Base-by-base conservation (phyloP, 345 rosid species). In the Gossypium stocksii region DNA sequence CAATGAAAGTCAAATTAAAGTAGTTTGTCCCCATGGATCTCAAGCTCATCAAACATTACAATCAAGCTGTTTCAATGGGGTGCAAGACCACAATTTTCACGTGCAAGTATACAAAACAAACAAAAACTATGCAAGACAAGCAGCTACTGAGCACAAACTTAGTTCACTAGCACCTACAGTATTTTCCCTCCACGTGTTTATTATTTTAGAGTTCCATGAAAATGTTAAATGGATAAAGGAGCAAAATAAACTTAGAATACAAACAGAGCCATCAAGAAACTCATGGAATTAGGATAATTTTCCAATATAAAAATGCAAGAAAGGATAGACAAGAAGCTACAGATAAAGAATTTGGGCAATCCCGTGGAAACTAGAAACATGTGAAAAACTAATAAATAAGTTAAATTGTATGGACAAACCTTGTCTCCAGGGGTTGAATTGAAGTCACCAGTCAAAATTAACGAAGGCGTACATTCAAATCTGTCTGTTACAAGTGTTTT, bases 371-470 rank as follows among this genome's bases (percentile, higher is more conserved):
- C 59, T 19, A 54, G 59, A 54, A 34, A 34, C 52, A 46, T 68
- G 22, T 12, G 10, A 29, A 41, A 29, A 78, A 68, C 1, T 0
- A 19, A 12, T n/a, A 68, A 15, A 12, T n/a, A 68, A 15, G 12
- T 56, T 46, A 29, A 45, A 1, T 17, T 68, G 46, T 15, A 44
- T 45, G 22, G 70, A 54, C 80, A 71, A 71, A 94, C 99, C 97
- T 78, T 77, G 81, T 95, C 99, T 12, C 89, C 85, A 3, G 98
- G 98, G 58, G 78, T 85, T 81, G 99, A 93, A 82, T 95, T 95
- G 85, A 95, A 95, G 92, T 95, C 99, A 51, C 98, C 99, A 54
- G 94, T 87, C 74, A 93, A 71, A 74, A 91, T 38, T 41, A 89
- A 75, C 9, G 94, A 83, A 59, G 98, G 97, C 29, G 63, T 73